Evolutionary conservation across 768 basidiomycete species (phyloP).

Genomic region (Sarcomyxa edulis): DNA sequence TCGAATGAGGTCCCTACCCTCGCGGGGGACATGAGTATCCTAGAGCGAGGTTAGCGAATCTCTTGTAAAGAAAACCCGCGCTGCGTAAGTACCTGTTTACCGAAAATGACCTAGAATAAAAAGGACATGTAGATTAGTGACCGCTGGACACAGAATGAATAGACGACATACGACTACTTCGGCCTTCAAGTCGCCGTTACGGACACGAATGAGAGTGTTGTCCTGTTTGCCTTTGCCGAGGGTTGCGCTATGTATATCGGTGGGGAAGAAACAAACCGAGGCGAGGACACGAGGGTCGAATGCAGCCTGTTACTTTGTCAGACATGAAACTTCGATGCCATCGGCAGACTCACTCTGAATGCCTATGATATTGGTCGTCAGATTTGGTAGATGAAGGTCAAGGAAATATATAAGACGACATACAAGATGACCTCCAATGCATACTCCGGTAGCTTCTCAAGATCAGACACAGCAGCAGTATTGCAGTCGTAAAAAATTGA

Average conservation of each 20-base stretch:
- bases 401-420: constrained; percentile 16
- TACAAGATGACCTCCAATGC: constrained; percentile 82
- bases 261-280: constrained; percentile 92
- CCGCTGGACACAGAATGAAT: background rate
- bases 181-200: constrained; percentile 77
- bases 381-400: constrained; percentile 3
- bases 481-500: constrained; percentile 7
- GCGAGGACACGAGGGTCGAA: constrained; percentile 82
- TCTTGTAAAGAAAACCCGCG: too few relatives aligned
- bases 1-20: constrained; percentile 82
- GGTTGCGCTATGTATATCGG: constrained; percentile 85
- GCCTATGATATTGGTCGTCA: constrained; percentile 21
- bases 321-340: too few relatives aligned
- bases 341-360: constrained; percentile 34
- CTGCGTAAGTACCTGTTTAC: constrained; percentile 71
- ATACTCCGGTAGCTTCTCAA: constrained; percentile 78
- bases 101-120: constrained; percentile 78
- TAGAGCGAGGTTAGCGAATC: constrained; percentile 19
- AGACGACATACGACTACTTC: constrained; percentile 72
- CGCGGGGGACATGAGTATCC: constrained; percentile 92
- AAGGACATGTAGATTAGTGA: background rate
- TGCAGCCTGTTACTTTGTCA: constrained; percentile 53
- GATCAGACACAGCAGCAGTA: background rate
- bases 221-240: constrained; percentile 84
- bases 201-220: constrained; percentile 71